phyloP scores from a whole-genome alignment of 495 filamentous ascomycete genomes.

The Aspergillus mulundensis region DNA sequence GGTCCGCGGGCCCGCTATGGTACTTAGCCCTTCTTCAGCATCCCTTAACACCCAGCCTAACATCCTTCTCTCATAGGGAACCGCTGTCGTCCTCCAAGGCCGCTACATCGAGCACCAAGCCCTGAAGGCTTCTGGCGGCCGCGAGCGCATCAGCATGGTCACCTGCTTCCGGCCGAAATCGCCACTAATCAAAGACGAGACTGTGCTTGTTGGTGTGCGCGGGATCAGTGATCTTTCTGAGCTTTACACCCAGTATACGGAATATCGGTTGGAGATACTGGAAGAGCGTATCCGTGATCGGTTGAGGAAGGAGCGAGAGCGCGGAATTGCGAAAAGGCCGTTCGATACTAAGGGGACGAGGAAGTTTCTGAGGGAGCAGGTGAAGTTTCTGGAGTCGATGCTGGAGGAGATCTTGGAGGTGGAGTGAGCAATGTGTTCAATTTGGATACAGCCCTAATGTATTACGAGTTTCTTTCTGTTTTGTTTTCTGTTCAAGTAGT shows the following conservation, averaged over 20 bases:
- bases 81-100: constrained; percentile 65
- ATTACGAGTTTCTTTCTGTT: too few species aligned
- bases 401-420: constrained; percentile 3
- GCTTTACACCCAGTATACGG: constrained; percentile 62
- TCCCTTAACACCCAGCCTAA: neutral
- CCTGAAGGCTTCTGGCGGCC: constrained; percentile 55
- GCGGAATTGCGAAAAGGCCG: constrained; percentile 9
- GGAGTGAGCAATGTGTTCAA: neutral
- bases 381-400: constrained; percentile 47
- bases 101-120: constrained; percentile 70
- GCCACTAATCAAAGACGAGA: constrained; percentile 56
- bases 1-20: constrained; percentile 64
- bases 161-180: constrained; percentile 63
- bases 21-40: constrained; percentile 16
- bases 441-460: neutral
- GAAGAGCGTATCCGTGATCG: constrained; percentile 47
- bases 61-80: constrained; percentile 44
- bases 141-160: constrained; percentile 70
- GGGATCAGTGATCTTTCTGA: constrained; percentile 59
- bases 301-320: constrained; percentile 29
- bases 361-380: constrained; percentile 40
- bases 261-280: constrained; percentile 65
- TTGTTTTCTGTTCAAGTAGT: too few species aligned
- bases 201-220: constrained; percentile 58
- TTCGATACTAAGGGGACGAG: constrained; percentile 34